phyloP scores from a whole-genome alignment of 129 eudicot species.

The Silybum marianum region DNA sequence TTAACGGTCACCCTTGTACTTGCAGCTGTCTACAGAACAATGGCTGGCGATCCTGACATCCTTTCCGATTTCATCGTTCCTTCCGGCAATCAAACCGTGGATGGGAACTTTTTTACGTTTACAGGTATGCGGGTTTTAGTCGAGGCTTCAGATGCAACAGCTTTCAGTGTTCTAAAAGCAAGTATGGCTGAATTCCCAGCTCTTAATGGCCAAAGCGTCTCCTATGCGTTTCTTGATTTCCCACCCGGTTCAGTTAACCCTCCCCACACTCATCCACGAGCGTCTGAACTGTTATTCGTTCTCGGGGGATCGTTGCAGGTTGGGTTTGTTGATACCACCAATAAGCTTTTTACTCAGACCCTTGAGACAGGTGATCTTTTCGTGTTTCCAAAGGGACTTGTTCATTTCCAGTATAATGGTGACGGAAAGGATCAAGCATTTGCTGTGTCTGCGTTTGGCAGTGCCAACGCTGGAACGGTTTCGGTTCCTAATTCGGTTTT shows the following conservation, averaged over 20 bases:
- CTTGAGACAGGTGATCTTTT: slow-evolving; percentile 26
- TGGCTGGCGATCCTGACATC: slow-evolving; percentile 28
- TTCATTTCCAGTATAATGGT: slow-evolving; percentile 26
- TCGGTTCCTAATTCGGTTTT: slow-evolving; percentile 29
- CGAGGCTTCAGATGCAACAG: neutral
- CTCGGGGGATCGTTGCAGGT: slow-evolving; percentile 24
- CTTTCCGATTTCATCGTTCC: slow-evolving; percentile 21
- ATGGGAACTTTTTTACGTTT: slow-evolving; percentile 20
- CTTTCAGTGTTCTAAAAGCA: slow-evolving; percentile 11
- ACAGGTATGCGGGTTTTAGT: slow-evolving; percentile 23
- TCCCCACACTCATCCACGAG: slow-evolving; percentile 14
- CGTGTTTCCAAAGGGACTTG: slow-evolving; percentile 27
- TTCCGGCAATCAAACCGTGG: neutral
- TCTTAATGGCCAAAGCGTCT: slow-evolving; percentile 32
- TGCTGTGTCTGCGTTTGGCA: slow-evolving; percentile 27
- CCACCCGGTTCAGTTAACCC: slow-evolving; percentile 26
- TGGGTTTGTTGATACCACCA: slow-evolving; percentile 27
- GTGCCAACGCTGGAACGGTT: slow-evolving; percentile 30
- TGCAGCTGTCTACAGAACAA: slow-evolving; percentile 6
- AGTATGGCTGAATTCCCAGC: slow-evolving; percentile 29
- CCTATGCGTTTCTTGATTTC: slow-evolving; percentile 27
- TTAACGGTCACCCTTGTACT: slow-evolving; percentile 1
- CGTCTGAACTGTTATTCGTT: slow-evolving; percentile 28
- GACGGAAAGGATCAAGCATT: slow-evolving; percentile 5
- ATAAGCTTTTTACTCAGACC: slow-evolving; percentile 26